phyloP scores from a whole-genome alignment of 2,329 filamentous ascomycete genomes.

The Pseudogymnoascus sp. region DNA sequence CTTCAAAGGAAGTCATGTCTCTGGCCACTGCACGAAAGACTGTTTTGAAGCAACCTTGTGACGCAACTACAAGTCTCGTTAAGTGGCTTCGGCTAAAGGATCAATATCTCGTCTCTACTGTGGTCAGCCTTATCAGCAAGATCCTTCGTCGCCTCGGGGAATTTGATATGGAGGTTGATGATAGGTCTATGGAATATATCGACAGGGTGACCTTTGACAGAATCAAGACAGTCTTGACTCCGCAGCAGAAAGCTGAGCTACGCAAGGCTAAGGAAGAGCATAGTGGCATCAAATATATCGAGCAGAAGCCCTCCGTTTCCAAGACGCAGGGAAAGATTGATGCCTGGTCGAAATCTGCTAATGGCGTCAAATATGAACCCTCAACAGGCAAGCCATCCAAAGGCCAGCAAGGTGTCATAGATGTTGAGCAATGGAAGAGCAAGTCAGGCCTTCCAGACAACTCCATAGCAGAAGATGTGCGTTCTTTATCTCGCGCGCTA shows the following conservation, averaged over 20 bases:
- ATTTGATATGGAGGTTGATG: constrained; percentile 62
- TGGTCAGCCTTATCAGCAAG: constrained; percentile 76
- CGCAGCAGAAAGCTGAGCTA: constrained; percentile 78
- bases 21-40: constrained; percentile 36
- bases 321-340: constrained; percentile 56
- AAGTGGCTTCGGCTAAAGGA: constrained; percentile 90
- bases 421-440: constrained; percentile 9
- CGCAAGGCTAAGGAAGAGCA: constrained; percentile 54
- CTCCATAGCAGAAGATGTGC: constrained; percentile 7
- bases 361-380: constrained; percentile 28
- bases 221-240: constrained; percentile 70
- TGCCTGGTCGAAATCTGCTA: constrained; percentile 49
- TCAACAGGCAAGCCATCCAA: neutral
- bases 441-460: neutral
- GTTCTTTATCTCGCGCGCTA: constrained; percentile 9
- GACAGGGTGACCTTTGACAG: constrained; percentile 47
- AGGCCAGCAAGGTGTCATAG: constrained; percentile 9
- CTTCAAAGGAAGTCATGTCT: constrained; percentile 22
- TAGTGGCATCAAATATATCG: constrained; percentile 42
- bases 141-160: constrained; percentile 75
- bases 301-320: constrained; percentile 35
- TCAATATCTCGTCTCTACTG: constrained; percentile 71
- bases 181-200: constrained; percentile 52
- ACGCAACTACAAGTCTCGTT: constrained; percentile 59
- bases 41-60: constrained; percentile 58